A percentile compares a stretch with the other conserved stretches of the same genome.
Evolutionary conservation across 768 basidiomycete genomes (phyloP).

Genomic region (Tylopilus sp.): DNA sequence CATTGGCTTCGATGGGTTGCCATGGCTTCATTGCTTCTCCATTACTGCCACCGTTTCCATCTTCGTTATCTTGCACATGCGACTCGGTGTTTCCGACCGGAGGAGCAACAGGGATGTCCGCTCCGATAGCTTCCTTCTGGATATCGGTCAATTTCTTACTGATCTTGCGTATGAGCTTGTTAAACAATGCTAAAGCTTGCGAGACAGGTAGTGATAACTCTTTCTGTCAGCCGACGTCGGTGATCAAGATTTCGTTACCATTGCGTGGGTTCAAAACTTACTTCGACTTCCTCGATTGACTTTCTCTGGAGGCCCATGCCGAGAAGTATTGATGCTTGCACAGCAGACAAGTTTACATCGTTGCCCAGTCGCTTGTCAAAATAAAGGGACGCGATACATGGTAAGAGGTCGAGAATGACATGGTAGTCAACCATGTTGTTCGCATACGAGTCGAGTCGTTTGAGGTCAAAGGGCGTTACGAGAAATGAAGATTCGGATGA

Average conservation of each 20-base stretch:
- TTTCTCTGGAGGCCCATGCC: slow-evolving; percentile 90
- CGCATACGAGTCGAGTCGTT: slow-evolving; percentile 92
- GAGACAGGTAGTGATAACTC: slow-evolving; percentile 84
- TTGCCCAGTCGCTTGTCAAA: slow-evolving; percentile 72
- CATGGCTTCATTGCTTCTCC: slow-evolving; percentile 24
- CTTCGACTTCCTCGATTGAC: slow-evolving; percentile 85
- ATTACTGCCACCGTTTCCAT: slow-evolving; percentile 3
- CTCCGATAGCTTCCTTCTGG: slow-evolving; percentile 73
- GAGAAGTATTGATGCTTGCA: slow-evolving; percentile 88
- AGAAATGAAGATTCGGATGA: slow-evolving; percentile 54
- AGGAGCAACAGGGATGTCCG: slow-evolving; percentile 50
- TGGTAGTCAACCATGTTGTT: slow-evolving; percentile 97
- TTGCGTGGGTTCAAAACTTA: slow-evolving; percentile 27
- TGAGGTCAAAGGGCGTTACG: slow-evolving; percentile 90
- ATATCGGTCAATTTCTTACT: slow-evolving; percentile 71
- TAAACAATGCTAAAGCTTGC: slow-evolving; percentile 86
- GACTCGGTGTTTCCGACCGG: slow-evolving; percentile 20
- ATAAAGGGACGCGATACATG: slow-evolving; percentile 74
- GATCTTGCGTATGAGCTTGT: slow-evolving; percentile 85
- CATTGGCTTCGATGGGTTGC: slow-evolving; percentile 42
- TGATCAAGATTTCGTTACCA: not conserved
- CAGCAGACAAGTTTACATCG: slow-evolving; percentile 71
- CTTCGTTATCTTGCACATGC: slow-evolving; percentile 13
- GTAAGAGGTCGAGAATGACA: slow-evolving; percentile 89
- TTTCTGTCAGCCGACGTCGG: slow-evolving; percentile 37